These are phyloP conservation scores for Cordyceps farinosa DNA, from an alignment of 2,329 filamentous ascomycete species.

Conservation along the genomic window DNA sequence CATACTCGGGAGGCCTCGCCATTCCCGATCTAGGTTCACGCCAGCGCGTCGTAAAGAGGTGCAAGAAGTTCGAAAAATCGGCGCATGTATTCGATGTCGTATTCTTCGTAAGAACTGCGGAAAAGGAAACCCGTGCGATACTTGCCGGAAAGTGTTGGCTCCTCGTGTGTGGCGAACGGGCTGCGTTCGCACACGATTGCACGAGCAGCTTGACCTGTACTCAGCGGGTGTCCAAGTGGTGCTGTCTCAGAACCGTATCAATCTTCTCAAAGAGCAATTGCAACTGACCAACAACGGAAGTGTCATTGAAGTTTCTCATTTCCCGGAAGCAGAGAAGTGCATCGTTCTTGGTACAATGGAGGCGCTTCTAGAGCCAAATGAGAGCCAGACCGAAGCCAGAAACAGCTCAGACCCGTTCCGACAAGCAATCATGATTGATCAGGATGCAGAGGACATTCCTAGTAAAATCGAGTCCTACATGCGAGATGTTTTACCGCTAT, in stretches of 20 bases:
- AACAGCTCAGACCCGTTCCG: slow-evolving; percentile 33
- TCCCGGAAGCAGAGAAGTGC: slow-evolving; percentile 47
- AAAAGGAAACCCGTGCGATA: slow-evolving; percentile 59
- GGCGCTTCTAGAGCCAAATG: slow-evolving; percentile 34
- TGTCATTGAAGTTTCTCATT: slow-evolving; percentile 56
- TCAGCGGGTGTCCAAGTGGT: slow-evolving; percentile 62
- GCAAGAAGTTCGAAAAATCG: slow-evolving; percentile 61
- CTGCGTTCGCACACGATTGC: slow-evolving; percentile 60
- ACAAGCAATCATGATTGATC: slow-evolving; percentile 55
- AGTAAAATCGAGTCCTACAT: slow-evolving; percentile 58
- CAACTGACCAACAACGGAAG: slow-evolving; percentile 47
- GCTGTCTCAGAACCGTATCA: slow-evolving; percentile 57
- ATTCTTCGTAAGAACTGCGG: slow-evolving; percentile 65
- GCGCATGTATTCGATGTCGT: slow-evolving; percentile 63
- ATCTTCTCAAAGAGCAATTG: slow-evolving; percentile 49
- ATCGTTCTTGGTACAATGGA: slow-evolving; percentile 38
- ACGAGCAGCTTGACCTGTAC: slow-evolving; percentile 60
- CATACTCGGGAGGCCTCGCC: slow-evolving; percentile 47
- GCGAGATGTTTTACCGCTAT: slow-evolving; percentile 53
- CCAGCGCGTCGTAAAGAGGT: slow-evolving; percentile 60
- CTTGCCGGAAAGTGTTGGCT: slow-evolving; percentile 60
- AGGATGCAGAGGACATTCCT: slow-evolving; percentile 57
- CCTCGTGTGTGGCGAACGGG: slow-evolving; percentile 63
- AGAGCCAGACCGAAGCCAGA: slow-evolving; percentile 33
- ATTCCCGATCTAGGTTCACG: slow-evolving; percentile 56